Evolutionary conservation across 768 basidiomycete genomes (phyloP).

Genomic region (Boletales sp.): DNA sequence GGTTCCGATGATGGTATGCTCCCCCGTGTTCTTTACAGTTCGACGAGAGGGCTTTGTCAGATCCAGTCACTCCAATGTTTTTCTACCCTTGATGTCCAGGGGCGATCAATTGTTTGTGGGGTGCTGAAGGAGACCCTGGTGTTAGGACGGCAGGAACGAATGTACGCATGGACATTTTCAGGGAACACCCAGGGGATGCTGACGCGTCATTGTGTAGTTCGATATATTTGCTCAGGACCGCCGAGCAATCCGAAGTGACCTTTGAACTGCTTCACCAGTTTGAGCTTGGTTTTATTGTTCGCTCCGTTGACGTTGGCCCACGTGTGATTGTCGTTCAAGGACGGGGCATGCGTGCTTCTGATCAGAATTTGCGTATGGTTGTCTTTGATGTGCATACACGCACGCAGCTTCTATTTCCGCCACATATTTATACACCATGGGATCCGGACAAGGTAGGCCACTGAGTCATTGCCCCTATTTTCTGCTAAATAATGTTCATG

Average conservation of each 20-base stretch:
- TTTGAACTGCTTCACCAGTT: not conserved
- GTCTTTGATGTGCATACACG: too few relatives aligned
- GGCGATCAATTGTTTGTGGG: not conserved
- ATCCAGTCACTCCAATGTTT: not conserved
- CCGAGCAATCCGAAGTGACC: not conserved
- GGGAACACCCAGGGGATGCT: not conserved
- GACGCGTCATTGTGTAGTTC: not conserved
- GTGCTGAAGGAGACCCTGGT: too few relatives aligned
- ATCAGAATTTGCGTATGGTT: too few relatives aligned
- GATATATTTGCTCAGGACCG: not conserved
- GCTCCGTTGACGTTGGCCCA: not conserved
- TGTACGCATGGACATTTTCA: not conserved
- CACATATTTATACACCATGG: too few relatives aligned
- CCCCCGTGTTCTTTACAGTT: not conserved
- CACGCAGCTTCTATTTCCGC: too few relatives aligned
- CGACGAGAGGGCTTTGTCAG: not conserved
- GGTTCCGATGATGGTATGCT: not conserved
- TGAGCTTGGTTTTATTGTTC: not conserved
- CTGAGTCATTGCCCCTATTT: not conserved
- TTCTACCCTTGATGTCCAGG: not conserved
- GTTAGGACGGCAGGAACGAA: not conserved
- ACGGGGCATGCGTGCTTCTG: too few relatives aligned
- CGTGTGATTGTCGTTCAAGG: not conserved
- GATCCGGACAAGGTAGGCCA: too few relatives aligned
- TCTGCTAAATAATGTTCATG: too few relatives aligned